These are phyloP conservation scores for Saturnispora zaruensis DNA, from an alignment of 805 yeast species.

Conservation along the genomic window DNA sequence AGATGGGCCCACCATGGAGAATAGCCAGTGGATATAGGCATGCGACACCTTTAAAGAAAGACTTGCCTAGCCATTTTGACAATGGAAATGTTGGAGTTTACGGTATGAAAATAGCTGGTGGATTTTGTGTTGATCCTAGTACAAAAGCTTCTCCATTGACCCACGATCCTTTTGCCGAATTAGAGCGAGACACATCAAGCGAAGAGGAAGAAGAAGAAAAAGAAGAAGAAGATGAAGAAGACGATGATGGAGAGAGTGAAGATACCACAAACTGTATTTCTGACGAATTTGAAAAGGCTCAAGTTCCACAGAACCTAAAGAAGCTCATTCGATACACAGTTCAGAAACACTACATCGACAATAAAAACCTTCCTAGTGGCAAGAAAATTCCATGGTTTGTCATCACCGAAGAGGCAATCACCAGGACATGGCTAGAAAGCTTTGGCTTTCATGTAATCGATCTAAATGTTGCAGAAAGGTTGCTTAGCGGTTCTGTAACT, in stretches of 20 bases:
- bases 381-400: constrained; percentile 40
- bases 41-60: constrained; percentile 36
- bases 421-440: constrained; percentile 46
- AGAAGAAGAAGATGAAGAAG: constrained; percentile 2
- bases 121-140: constrained; percentile 7
- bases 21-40: constrained; percentile 37
- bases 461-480: constrained; percentile 19
- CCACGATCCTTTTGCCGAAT: constrained; percentile 10
- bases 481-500: constrained; percentile 1
- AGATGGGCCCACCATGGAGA: constrained; percentile 43
- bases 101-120: constrained; percentile 17
- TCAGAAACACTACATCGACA: constrained; percentile 41
- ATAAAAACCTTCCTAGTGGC: constrained; percentile 15
- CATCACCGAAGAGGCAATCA: constrained; percentile 51
- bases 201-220: constrained; percentile 3
- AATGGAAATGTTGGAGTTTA: constrained; percentile 13
- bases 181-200: neutral
- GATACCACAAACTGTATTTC: neutral
- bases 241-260: constrained; percentile 3
- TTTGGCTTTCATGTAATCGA: constrained; percentile 45
- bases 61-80: constrained; percentile 20
- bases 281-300: constrained; percentile 25
- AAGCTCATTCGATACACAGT: constrained; percentile 43
- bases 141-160: neutral
- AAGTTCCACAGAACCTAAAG: constrained; percentile 45